Evolutionary conservation across 2,329 filamentous ascomycete species (phyloP).

Genomic region (Metarhizium rileyi): DNA sequence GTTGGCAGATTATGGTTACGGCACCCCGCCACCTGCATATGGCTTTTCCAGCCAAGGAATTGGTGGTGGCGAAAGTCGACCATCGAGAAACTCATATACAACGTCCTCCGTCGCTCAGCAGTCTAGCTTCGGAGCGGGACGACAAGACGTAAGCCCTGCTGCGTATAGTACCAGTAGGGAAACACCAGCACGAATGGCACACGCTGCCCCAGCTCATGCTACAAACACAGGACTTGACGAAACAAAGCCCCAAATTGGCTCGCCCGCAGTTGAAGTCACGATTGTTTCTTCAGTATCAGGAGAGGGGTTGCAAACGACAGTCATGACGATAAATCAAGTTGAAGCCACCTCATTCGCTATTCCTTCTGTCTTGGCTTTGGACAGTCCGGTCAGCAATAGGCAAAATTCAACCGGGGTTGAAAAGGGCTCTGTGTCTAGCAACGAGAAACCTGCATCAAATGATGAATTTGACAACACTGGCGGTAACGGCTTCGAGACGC

Average conservation of each 20-base stretch:
- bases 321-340: constrained; percentile 7
- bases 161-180: background rate
- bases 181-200: background rate
- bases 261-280: constrained; percentile 10
- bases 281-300: constrained; percentile 15
- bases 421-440: background rate
- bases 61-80: background rate
- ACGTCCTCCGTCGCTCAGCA: background rate
- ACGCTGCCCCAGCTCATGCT: background rate
- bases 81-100: background rate
- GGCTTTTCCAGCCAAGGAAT: background rate
- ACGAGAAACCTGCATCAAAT: background rate
- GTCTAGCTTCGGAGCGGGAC: background rate
- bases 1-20: constrained; percentile 8
- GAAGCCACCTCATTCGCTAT: background rate
- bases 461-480: background rate
- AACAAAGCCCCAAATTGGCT: background rate
- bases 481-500: background rate
- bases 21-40: constrained; percentile 4
- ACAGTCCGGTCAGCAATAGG: background rate
- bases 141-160: background rate
- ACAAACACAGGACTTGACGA: background rate
- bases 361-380: background rate
- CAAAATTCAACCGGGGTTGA: background rate
- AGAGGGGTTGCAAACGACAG: constrained; percentile 12